Evolutionary conservation across 345 rosid species (phyloP).

Genomic region (Populus euphratica): DNA sequence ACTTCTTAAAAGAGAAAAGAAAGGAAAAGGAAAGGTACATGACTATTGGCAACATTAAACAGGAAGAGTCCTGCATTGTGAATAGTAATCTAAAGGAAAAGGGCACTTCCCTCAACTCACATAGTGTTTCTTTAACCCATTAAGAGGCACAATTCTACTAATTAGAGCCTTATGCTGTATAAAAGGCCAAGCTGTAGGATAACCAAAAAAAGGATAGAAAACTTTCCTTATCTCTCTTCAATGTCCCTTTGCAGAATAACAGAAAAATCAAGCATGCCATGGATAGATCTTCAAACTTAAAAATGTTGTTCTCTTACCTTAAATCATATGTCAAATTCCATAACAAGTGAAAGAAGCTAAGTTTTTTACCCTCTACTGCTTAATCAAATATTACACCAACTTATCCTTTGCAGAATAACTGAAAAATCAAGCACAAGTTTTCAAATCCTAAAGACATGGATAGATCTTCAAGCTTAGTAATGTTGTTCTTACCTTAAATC

Average conservation of each 20-base stretch:
- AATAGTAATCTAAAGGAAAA: background rate
- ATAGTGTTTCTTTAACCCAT: background rate
- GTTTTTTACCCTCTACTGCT: too few relatives aligned
- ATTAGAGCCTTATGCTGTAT: background rate
- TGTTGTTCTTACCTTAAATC: background rate
- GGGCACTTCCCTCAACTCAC: background rate
- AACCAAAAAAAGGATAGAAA: background rate
- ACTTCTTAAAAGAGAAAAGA: background rate
- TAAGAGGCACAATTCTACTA: background rate
- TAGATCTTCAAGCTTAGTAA: background rate
- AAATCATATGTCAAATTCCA: background rate
- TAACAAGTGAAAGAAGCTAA: too few relatives aligned
- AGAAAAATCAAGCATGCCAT: background rate
- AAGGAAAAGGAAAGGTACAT: background rate
- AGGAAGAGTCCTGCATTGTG: background rate
- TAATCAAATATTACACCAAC: too few relatives aligned
- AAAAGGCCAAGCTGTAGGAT: background rate
- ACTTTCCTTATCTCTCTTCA: background rate
- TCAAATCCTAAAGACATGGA: background rate
- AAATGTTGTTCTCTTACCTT: background rate
- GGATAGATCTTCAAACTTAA: background rate
- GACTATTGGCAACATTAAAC: background rate
- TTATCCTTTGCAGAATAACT: background rate
- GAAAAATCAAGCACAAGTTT: background rate
- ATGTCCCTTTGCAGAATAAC: background rate